Percentiles rank a stretch among this genome's conserved stretches.
These are phyloP conservation scores for Mycena chlorophos DNA, from an alignment of 768 basidiomycete species.

Conservation along the genomic window DNA sequence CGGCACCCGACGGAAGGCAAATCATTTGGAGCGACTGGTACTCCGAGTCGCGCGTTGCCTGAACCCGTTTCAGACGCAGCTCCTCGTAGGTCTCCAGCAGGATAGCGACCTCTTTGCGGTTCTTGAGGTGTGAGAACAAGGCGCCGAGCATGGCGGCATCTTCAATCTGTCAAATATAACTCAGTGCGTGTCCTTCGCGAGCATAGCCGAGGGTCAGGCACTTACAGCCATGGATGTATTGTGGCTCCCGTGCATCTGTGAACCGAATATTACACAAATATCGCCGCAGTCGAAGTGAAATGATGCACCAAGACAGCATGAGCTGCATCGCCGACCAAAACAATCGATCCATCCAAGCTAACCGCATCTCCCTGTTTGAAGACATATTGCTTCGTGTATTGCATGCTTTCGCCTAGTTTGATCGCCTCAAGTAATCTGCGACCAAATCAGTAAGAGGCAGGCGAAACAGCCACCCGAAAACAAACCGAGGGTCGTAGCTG, in stretches of 20 bases:
- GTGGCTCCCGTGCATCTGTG: conserved; percentile 43
- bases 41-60: conserved; percentile 5
- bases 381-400: conserved; percentile 10
- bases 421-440: conserved; percentile 10
- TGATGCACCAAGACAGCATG: conserved; percentile 39
- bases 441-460: neutral
- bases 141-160: conserved; percentile 40
- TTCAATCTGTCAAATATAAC: conserved; percentile 30
- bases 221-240: conserved; percentile 44
- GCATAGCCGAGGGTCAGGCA: neutral
- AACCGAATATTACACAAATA: neutral
- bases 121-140: conserved; percentile 46
- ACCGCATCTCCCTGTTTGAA: conserved; percentile 33
- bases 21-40: conserved; percentile 10
- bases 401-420: neutral
- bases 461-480: neutral
- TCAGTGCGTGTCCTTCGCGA: neutral
- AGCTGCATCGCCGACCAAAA: conserved; percentile 42
- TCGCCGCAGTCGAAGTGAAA: neutral
- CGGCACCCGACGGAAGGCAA: conserved; percentile 6
- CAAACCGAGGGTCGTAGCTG: conserved; percentile 10
- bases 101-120: conserved; percentile 37
- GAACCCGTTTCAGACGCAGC: conserved; percentile 42
- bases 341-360: conserved; percentile 34
- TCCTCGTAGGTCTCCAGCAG: conserved; percentile 50